Base-by-base conservation (phyloP, 2,329 filamentous ascomycete species). In the Apiospora rasikravindrae region DNA sequence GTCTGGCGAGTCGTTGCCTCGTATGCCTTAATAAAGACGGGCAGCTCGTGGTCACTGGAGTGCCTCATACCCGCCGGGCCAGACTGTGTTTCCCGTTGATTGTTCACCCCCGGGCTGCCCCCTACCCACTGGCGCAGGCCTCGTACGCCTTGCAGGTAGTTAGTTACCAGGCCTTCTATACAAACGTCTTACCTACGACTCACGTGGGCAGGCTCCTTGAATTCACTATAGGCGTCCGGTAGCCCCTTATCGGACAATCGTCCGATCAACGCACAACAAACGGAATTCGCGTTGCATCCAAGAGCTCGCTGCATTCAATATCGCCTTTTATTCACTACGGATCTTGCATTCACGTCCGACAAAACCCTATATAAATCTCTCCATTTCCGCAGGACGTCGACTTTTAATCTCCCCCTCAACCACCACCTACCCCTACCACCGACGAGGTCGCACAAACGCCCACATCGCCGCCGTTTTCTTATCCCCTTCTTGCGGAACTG, bases 1-100 rank as follows among this genome's bases (percentile, higher is more conserved):
- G 14, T 51, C 1, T 8, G 47, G n/a, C 47, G 10, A 1, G 13
- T 26, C 7, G 13, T 24, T 8, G 10, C n/a, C 49, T 26, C 10
- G 2, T 10, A 11, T 10, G 11, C 1, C 8, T 5, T 10, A 1
- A 10, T 24, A 1, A 4, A 24, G n/a, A 2, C 22, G 26, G n/a
- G n/a, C n/a, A 51, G 8, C 3, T 26, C 13, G n/a, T 24, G n/a
- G 10, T 51, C 4, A 51, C 49, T 7, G 1, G 49, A 51, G 10
- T 51, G 13, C 49, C n/a, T 24, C 13, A 26, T 51, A 51, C 10
- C 4, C n/a, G 1, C 11, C 13, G 0, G 14, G 49, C n/a, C 8
- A 49, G 49, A 24, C 10, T 51, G n/a, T 10, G 10, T 3, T 4
- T 33, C n/a, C 22, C 40, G 8, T n/a, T 10, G 45, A 49, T 11